Base-by-base conservation (phyloP, 768 basidiomycete species). In the Guyanaporus albipodus region DNA sequence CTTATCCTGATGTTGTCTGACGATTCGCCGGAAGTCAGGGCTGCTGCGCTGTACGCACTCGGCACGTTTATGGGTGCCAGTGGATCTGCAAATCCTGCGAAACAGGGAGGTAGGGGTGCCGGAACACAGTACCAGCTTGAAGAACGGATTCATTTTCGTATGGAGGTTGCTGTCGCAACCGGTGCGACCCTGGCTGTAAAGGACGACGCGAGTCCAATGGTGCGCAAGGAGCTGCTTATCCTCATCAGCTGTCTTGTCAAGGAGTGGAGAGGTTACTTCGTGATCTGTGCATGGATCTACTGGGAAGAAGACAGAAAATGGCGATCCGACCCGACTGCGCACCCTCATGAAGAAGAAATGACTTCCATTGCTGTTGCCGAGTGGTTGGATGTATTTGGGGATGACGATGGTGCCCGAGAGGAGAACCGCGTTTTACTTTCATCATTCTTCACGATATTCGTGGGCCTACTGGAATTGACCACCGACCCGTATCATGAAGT, bases 211-310 rank as follows among this genome's bases (percentile, higher is more conserved):
- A 91, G 89, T 48, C 95, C 96, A 0, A 90, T 96, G 85, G 95
- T 94, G 10, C 75, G 95, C 48, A 96, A 96, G 68, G 96, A 98
- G 64, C 73, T 97, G 18, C 73, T 97, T 27, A 79, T 97, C 31
- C 76, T 98, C 31, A 82, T 98, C 46, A 93, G 91, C 59, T 91
- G 89, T 58, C 73, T 98, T 18, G 93, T 94, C 29, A 88, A 92
- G 64, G 95, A 98, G 64, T 97, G 94, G 91, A 73, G 92, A 46
- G 96, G 95, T 7, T 90, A 90, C 71, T 92, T 98, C 57, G 90
- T 95, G 38, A 82, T 93, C 31, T 96, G 95, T 52, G 93, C 95
- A 2, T 98, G 95, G 94, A 71, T 91, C 8, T 94, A 96, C 62
- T 90, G 90, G 83, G 93, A 96, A 61, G 90, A 94, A 63, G 89